Conservation (phyloP, 176 grass and related monocot genomes). For the Carex myosuroides region DNA sequence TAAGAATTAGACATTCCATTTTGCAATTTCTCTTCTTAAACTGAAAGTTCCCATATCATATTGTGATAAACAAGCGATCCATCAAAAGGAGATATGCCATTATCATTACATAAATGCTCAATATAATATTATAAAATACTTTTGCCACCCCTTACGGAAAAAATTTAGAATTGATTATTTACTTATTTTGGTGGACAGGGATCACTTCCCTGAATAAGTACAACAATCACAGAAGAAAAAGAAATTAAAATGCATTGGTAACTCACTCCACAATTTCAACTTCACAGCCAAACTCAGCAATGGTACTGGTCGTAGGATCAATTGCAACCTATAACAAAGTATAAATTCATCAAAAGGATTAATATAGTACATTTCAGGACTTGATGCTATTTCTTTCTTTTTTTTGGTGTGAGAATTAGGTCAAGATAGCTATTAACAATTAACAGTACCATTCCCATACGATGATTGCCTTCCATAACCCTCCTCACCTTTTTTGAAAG, state of each 20-base stretch:
- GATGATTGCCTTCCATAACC: conserved; percentile 97
- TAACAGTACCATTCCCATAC: conserved; percentile 84
- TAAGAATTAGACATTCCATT: neutral
- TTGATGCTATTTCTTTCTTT: neutral
- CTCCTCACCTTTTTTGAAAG: conserved; percentile 64
- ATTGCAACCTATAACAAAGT: conserved; percentile 55
- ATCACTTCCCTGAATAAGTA: neutral
- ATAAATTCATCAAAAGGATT: conserved; percentile 22
- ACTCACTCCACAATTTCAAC: conserved; percentile 99
- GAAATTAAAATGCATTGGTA: neutral
- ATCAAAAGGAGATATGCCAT: neutral
- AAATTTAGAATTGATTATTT: neutral
- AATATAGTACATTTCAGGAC: neutral
- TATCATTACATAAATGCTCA: neutral
- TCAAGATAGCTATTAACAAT: neutral
- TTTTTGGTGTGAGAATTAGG: neutral
- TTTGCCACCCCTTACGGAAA: neutral
- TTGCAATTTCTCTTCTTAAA: neutral
- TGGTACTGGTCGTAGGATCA: conserved; percentile 78
- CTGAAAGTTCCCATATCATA: neutral
- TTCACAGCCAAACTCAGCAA: conserved; percentile 93
- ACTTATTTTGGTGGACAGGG: neutral
- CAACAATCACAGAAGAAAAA: neutral
- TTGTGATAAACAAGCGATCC: neutral
- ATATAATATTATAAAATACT: neutral